phyloP scores from a whole-genome alignment of 2,329 filamentous ascomycete genomes.

The Sclerotinia nivalis region DNA sequence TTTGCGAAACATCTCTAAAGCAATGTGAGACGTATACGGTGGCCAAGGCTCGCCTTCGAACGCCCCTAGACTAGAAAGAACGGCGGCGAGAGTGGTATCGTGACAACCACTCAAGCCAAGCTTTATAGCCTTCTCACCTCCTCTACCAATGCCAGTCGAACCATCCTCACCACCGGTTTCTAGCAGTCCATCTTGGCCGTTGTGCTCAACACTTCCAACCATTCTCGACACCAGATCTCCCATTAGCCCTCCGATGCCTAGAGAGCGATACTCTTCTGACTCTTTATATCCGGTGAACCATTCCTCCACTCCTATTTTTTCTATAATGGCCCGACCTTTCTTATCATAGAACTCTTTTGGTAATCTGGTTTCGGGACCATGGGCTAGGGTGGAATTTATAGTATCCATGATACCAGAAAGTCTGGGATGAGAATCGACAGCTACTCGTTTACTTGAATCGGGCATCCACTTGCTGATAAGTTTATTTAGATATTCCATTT shows the following conservation, averaged over 20 bases:
- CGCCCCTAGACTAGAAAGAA: conserved; percentile 76
- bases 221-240: conserved; percentile 80
- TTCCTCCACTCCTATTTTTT: conserved; percentile 78
- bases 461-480: conserved; percentile 87
- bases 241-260: conserved; percentile 83
- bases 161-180: conserved; percentile 48
- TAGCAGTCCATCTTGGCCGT: conserved; percentile 53
- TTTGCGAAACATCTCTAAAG: conserved; percentile 82
- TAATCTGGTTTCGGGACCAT: conserved; percentile 75
- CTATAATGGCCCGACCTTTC: conserved; percentile 67
- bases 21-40: conserved; percentile 88
- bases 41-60: conserved; percentile 78
- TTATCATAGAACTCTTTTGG: conserved; percentile 86
- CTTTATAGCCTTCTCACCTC: conserved; percentile 58
- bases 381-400: conserved; percentile 83
- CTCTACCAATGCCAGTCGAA: conserved; percentile 45
- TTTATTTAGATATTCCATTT: conserved; percentile 81
- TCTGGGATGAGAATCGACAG: conserved; percentile 80
- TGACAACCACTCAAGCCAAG: conserved; percentile 85
- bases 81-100: conserved; percentile 85
- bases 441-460: conserved; percentile 63
- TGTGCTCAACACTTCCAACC: conserved; percentile 64
- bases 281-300: conserved; percentile 90
- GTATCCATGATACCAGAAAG: conserved; percentile 93
- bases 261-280: conserved; percentile 79